Evolutionary conservation across 2,329 filamentous ascomycete genomes (phyloP).

Genomic region (Scedosporium aurantiacum): DNA sequence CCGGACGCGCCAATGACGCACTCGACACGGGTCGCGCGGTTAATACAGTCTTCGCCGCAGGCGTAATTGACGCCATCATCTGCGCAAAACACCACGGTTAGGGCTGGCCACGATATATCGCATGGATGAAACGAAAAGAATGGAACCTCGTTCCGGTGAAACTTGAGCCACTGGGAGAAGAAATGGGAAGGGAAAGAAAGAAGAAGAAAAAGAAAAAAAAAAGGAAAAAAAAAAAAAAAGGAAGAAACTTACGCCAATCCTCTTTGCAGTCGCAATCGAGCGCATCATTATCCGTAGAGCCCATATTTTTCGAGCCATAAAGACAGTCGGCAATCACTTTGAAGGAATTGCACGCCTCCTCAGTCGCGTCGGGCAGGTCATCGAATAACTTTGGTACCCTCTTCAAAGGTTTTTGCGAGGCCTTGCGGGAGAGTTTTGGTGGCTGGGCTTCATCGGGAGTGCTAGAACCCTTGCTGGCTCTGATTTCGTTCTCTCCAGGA

Average conservation of each 20-base stretch:
- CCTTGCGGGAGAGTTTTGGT: constrained; percentile 59
- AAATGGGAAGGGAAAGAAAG: constrained; percentile 1
- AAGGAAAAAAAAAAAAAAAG: no score
- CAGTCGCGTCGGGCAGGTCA: constrained; percentile 67
- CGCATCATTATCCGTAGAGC: constrained; percentile 78
- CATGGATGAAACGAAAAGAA: background rate
- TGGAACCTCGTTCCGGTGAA: no score
- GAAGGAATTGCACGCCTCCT: constrained; percentile 65
- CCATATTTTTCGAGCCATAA: constrained; percentile 85
- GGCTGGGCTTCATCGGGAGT: constrained; percentile 42
- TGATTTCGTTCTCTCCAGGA: background rate
- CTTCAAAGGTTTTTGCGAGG: constrained; percentile 56
- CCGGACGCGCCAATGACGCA: constrained; percentile 66
- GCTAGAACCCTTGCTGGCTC: constrained; percentile 27
- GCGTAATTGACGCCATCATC: constrained; percentile 62
- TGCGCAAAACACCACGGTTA: constrained; percentile 18
- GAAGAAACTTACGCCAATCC: constrained; percentile 85
- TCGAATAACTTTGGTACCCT: constrained; percentile 57
- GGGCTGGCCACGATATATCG: background rate
- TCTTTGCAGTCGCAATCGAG: constrained; percentile 92
- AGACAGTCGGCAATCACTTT: constrained; percentile 74
- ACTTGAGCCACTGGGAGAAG: no score
- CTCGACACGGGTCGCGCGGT: constrained; percentile 95
- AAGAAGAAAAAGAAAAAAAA: no score
- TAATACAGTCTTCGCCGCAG: constrained; percentile 96